A percentile compares a stretch with the other conserved stretches of the same genome.
Evolutionary conservation across 169 alveolate genomes (phyloP).

Genomic region (Cytauxzoon felis): DNA sequence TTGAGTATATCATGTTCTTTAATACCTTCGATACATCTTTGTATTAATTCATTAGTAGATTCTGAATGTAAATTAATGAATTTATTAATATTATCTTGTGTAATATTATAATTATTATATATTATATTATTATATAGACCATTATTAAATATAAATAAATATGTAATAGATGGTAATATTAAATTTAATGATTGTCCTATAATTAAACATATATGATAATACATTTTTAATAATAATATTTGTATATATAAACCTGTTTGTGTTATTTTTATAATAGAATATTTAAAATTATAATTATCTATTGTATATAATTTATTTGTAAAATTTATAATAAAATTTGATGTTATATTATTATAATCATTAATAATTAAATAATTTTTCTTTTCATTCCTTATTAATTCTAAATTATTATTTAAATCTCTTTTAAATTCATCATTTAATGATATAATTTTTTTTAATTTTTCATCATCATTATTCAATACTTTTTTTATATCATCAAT

Average conservation of each 20-base stretch:
- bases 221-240: not conserved
- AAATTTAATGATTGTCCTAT: not conserved
- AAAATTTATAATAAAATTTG: too few relatives aligned
- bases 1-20: constrained; percentile 4
- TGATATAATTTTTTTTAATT: too few relatives aligned
- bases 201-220: not conserved
- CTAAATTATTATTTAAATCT: too few relatives aligned
- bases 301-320: too few relatives aligned
- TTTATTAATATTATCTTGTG: not conserved
- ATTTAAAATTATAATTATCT: too few relatives aligned
- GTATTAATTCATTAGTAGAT: not conserved
- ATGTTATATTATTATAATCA: too few relatives aligned
- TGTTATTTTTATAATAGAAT: too few relatives aligned
- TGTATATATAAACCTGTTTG: not conserved
- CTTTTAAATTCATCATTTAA: too few relatives aligned
- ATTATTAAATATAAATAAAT: not conserved
- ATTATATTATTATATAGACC: not conserved
- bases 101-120: not conserved
- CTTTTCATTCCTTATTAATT: too few relatives aligned
- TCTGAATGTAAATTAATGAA: not conserved
- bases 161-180: not conserved
- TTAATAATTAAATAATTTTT: too few relatives aligned
- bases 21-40: not conserved
- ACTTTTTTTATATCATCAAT: too few relatives aligned
- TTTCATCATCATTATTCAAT: too few relatives aligned